Conservation (phyloP, 331 rosid genomes). For the Spiraea crenata region DNA sequence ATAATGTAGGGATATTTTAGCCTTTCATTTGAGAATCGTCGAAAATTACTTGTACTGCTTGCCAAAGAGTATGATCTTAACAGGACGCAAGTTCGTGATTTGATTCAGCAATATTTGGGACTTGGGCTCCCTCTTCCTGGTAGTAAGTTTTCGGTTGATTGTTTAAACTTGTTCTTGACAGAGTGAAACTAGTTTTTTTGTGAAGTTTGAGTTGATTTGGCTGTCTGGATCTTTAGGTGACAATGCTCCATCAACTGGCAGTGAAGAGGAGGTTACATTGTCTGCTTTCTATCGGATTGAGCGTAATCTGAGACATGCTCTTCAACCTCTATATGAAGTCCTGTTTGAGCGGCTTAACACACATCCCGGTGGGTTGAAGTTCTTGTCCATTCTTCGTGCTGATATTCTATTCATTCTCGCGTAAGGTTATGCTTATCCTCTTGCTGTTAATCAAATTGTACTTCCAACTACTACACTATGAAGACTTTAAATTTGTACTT, state of each 20-base stretch:
- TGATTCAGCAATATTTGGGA: constrained; percentile 83
- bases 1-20: constrained; percentile 70
- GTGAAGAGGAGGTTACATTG: constrained; percentile 51
- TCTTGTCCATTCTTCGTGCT: constrained; percentile 76
- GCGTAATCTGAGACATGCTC: constrained; percentile 76
- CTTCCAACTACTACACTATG: background rate
- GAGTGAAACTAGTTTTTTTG: constrained; percentile 6
- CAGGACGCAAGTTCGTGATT: constrained; percentile 66
- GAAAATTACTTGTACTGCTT: constrained; percentile 58
- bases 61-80: constrained; percentile 87
- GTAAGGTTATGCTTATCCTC: constrained; percentile 50
- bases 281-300: constrained; percentile 75
- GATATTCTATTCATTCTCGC: constrained; percentile 68
- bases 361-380: constrained; percentile 86
- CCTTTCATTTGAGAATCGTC: constrained; percentile 62
- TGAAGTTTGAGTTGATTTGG: constrained; percentile 23
- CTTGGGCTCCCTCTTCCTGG: constrained; percentile 69
- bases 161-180: background rate
- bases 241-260: constrained; percentile 41
- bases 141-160: constrained; percentile 46
- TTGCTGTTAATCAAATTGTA: background rate
- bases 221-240: constrained; percentile 35
- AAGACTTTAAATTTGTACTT: background rate
- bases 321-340: constrained; percentile 77
- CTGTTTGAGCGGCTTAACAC: constrained; percentile 91